phyloP scores from a whole-genome alignment of 495 filamentous ascomycete genomes.

The Entonaema liquescens region DNA sequence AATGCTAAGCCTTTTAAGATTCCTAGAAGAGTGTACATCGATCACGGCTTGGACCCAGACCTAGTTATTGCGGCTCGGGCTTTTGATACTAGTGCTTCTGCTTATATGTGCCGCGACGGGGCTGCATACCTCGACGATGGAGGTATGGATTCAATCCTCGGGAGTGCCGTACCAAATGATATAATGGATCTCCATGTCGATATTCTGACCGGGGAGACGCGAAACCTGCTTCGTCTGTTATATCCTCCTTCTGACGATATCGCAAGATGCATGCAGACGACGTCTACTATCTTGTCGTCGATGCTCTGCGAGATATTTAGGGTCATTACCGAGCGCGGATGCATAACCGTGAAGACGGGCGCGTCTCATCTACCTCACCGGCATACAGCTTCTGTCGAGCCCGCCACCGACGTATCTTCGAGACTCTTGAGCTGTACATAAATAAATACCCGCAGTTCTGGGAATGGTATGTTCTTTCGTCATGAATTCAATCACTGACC shows the following conservation, averaged over 20 bases:
- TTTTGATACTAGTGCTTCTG: too few relatives aligned
- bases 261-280: neutral
- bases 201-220: slow-evolving; percentile 25
- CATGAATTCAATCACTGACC: too few relatives aligned
- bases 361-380: slow-evolving; percentile 21
- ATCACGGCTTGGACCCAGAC: too few relatives aligned
- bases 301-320: slow-evolving; percentile 26
- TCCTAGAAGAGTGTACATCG: too few relatives aligned
- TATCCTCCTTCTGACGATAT: neutral
- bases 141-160: neutral
- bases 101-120: too few relatives aligned
- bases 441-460: slow-evolving; percentile 6
- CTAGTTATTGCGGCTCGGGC: too few relatives aligned
- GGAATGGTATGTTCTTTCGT: slow-evolving; percentile 1
- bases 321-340: slow-evolving; percentile 16
- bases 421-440: slow-evolving; percentile 21
- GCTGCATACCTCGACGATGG: neutral
- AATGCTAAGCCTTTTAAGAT: too few relatives aligned
- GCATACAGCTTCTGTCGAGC: slow-evolving; percentile 27
- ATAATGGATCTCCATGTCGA: slow-evolving; percentile 35
- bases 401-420: slow-evolving; percentile 26
- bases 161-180: slow-evolving; percentile 15
- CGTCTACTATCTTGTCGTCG: slow-evolving; percentile 15
- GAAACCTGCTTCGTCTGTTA: slow-evolving; percentile 27
- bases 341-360: slow-evolving; percentile 32